A percentile compares a stretch with the other conserved stretches of the same genome.
phyloP scores from a whole-genome alignment of 2,329 filamentous ascomycete genomes.

The Monosporascus sp. region DNA sequence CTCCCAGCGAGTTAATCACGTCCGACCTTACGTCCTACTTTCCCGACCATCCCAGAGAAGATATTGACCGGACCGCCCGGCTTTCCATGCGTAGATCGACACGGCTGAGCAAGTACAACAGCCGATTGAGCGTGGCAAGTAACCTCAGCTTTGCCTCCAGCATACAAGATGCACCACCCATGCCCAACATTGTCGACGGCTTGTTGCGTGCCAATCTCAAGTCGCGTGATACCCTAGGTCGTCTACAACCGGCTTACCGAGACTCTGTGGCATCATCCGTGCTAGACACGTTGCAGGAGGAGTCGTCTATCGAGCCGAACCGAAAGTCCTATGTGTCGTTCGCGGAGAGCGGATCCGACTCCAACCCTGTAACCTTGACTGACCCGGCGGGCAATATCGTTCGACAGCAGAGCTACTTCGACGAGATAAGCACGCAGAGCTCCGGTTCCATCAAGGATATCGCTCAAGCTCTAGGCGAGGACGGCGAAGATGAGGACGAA shows the following conservation, averaged over 20 bases:
- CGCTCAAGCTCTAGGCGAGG: constrained; percentile 77
- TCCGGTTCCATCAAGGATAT: constrained; percentile 77
- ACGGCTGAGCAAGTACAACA: constrained; percentile 86
- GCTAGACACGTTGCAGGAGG: constrained; percentile 85
- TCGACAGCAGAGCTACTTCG: constrained; percentile 73
- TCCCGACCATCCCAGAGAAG: constrained; percentile 86
- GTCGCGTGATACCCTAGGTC: constrained; percentile 36
- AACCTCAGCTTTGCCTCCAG: constrained; percentile 91
- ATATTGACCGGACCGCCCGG: constrained; percentile 92
- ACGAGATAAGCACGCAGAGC: constrained; percentile 68
- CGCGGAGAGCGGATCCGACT: constrained; percentile 69
- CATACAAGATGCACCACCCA: constrained; percentile 85
- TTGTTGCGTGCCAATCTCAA: constrained; percentile 66
- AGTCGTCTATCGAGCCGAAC: constrained; percentile 79
- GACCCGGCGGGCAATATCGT: constrained; percentile 67
- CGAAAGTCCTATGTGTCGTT: constrained; percentile 95
- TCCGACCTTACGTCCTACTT: constrained; percentile 97
- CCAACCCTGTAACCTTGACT: constrained; percentile 63
- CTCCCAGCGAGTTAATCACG: constrained; percentile 94
- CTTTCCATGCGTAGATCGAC: constrained; percentile 87
- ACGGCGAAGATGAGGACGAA: constrained; percentile 87
- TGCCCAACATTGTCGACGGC: constrained; percentile 90
- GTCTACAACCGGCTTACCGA: constrained; percentile 60
- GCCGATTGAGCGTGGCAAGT: constrained; percentile 87
- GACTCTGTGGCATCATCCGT: constrained; percentile 87